Evolutionary conservation across 495 filamentous ascomycete species (phyloP).

Genomic region (Xylaria curta): DNA sequence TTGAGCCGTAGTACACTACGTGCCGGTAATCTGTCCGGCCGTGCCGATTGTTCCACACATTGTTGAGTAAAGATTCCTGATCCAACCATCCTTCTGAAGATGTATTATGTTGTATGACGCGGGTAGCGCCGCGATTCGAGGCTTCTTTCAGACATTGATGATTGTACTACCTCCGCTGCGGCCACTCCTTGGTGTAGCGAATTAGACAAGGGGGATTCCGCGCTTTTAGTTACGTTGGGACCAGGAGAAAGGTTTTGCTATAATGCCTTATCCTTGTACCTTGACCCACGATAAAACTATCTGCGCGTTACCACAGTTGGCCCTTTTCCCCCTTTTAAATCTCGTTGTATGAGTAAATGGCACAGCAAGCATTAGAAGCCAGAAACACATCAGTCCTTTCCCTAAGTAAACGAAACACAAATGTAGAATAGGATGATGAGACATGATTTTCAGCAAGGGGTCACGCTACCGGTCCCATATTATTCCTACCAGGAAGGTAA

Average conservation of each 20-base stretch:
- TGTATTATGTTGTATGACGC: constrained; percentile 7
- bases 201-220: neutral
- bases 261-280: neutral
- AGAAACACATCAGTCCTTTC: neutral
- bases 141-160: neutral
- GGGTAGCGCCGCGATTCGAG: constrained; percentile 22
- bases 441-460: neutral
- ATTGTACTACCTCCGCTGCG: neutral
- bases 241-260: neutral
- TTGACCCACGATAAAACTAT: neutral
- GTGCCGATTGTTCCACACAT: neutral
- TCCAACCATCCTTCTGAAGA: neutral
- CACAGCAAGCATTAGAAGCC: neutral
- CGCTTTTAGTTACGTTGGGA: neutral
- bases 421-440: neutral
- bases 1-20: neutral
- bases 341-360: neutral
- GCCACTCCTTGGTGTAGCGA: constrained; percentile 11
- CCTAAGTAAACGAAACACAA: neutral
- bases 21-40: neutral
- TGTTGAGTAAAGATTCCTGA: neutral
- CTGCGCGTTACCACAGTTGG: neutral
- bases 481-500: neutral
- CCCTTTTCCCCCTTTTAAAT: neutral
- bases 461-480: neutral